Conservation (phyloP, 495 filamentous ascomycete genomes). For the Umbilicaria muhlenbergii region DNA sequence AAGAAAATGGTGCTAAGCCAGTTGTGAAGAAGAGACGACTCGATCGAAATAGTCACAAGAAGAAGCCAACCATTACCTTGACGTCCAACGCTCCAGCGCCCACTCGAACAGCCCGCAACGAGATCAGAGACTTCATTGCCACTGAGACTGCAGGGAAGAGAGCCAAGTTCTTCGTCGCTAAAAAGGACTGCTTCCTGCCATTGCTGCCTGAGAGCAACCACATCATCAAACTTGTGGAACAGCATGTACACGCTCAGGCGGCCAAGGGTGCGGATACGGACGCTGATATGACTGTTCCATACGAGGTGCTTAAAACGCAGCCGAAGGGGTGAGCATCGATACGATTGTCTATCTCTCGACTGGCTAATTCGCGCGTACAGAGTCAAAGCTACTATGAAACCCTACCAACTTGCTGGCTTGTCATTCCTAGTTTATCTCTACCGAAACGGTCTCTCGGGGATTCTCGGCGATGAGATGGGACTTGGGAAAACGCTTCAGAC, state of each 20-base stretch:
- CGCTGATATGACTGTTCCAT: slow-evolving; percentile 20
- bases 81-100: background rate
- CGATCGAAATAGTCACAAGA: background rate
- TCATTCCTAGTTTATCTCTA: slow-evolving; percentile 44
- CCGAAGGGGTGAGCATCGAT: slow-evolving; percentile 25
- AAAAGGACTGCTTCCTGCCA: slow-evolving; percentile 36
- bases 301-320: slow-evolving; percentile 29
- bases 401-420: slow-evolving; percentile 46
- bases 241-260: slow-evolving; percentile 2
- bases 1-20: slow-evolving; percentile 11
- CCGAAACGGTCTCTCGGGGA: slow-evolving; percentile 40
- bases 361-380: slow-evolving; percentile 9
- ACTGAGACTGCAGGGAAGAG: slow-evolving; percentile 28
- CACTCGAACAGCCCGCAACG: slow-evolving; percentile 20
- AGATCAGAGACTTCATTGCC: slow-evolving; percentile 31
- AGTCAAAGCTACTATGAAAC: slow-evolving; percentile 39
- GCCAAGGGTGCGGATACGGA: slow-evolving; percentile 2
- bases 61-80: slow-evolving; percentile 1
- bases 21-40: slow-evolving; percentile 1
- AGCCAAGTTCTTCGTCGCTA: slow-evolving; percentile 32
- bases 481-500: slow-evolving; percentile 47
- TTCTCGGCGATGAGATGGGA: slow-evolving; percentile 51
- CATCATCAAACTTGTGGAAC: slow-evolving; percentile 27
- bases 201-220: slow-evolving; percentile 38
- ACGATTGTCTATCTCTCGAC: background rate